These are phyloP conservation scores for Aureococcus anophagefferens DNA, from an alignment of 108 stramenopile species.

Conservation along the genomic window DNA sequence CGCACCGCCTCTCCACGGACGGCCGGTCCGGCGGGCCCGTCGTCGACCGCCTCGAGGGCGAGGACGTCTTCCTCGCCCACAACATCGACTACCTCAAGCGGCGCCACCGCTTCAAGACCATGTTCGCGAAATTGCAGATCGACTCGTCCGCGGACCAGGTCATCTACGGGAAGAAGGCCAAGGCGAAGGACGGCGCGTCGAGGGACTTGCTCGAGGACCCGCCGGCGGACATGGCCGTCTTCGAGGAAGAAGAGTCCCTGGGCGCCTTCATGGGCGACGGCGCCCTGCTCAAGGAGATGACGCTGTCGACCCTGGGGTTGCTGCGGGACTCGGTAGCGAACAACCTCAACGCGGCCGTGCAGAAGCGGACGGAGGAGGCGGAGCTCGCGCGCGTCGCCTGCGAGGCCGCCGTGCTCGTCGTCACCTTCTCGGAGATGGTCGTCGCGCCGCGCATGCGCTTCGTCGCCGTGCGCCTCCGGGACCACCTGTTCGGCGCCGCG, in stretches of 20 bases:
- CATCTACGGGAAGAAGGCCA: too few relatives aligned
- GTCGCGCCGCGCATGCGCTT: not conserved
- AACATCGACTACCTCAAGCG: not conserved
- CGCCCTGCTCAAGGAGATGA: not conserved
- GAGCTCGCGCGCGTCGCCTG: not conserved
- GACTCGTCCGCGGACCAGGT: not conserved
- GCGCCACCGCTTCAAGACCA: too few relatives aligned
- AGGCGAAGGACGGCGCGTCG: too few relatives aligned
- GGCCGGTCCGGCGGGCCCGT: too few relatives aligned
- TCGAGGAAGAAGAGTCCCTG: not conserved
- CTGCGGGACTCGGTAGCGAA: too few relatives aligned
- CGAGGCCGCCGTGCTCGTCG: not conserved
- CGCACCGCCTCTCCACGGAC: too few relatives aligned
- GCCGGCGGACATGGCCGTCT: not conserved
- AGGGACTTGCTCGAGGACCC: not conserved
- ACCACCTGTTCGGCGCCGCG: too few relatives aligned
- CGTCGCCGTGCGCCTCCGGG: too few relatives aligned
- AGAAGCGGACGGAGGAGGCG: not conserved
- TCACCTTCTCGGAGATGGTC: not conserved
- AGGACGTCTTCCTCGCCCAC: not conserved
- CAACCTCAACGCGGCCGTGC: not conserved
- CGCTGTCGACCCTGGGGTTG: not conserved
- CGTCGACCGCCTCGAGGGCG: not conserved
- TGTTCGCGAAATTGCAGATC: not conserved
- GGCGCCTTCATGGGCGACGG: not conserved